Evolutionary conservation across 768 basidiomycete genomes (phyloP), one percentile per base, ranked within the genome.

Genomic region (Lactarius akahatsu): DNA sequence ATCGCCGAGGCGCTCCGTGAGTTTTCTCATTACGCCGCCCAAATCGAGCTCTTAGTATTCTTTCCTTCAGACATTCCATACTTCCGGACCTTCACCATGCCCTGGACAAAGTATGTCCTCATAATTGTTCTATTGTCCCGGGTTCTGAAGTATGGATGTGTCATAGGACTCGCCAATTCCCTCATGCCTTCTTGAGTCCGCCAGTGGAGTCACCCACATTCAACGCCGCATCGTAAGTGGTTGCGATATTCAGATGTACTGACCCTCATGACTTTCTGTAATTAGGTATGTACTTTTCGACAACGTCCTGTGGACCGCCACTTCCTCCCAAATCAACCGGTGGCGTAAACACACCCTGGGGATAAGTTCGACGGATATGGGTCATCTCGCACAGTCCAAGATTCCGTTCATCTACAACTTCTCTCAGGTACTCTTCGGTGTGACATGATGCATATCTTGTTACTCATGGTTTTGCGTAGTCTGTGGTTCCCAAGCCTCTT

Each of bases 321-420:
- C 84, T 0, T 83, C 86, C 2, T 77, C 81, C 1, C 87, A 89
- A 73, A 83, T 90, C 71, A 89, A 90, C 73, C 77, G 78, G 58
- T 90, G 88, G 88, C 76, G 88, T 56, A 80, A 81, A 65, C 75
- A 85, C 41, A 76, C 78, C 3, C 77, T 90, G 57, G 72, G 77
- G 18, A 73, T 90, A 15, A 72, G 71, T 4, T 77, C 79, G 50
- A 89, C 87, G 0, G 83, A 87, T 67, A 85, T 89, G 83, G 81
- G 83, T 4, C 81, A 84, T 65, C 71, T 85, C 26, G 82, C 82
- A 2, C 82, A 86, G 63, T 81, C 82, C n/a, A 86, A 87, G 69
- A 83, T 85, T 20, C 80, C 82, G 0, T 86, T 86, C 69, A 80
- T 88, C 45, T 89, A 89, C 75, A 88, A 89, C 72, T 89, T 90